Percentiles rank a stretch among this genome's conserved stretches.
Conservation (phyloP, 2,329 filamentous ascomycete genomes). For the Aspergillus ochraceoroseus region DNA sequence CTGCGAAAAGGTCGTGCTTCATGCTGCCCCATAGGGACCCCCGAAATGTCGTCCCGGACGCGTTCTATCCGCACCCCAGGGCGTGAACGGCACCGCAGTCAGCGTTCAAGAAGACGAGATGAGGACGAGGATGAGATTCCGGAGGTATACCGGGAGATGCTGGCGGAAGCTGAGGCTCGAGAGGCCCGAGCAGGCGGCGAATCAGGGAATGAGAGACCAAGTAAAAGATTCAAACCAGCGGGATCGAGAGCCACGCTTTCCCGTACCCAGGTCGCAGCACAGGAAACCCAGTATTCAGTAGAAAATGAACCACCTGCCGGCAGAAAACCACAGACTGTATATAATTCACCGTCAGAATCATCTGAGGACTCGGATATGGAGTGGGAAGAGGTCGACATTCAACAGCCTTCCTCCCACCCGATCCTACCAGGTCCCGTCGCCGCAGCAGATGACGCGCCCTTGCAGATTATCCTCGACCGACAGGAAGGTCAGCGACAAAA, state of each 20-base stretch:
- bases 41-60: constrained; percentile 11
- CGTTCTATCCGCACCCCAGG: constrained; percentile 2
- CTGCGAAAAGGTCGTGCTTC: not conserved
- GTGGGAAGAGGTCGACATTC: constrained; percentile 58
- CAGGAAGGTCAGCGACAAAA: constrained; percentile 23
- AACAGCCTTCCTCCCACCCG: constrained; percentile 28
- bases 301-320: constrained; percentile 11
- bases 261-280: constrained; percentile 4
- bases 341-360: constrained; percentile 46
- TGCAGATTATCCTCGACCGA: constrained; percentile 40
- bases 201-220: constrained; percentile 25
- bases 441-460: constrained; percentile 23
- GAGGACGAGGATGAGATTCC: constrained; percentile 29
- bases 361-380: constrained; percentile 59
- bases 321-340: constrained; percentile 30
- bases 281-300: constrained; percentile 13
- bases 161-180: constrained; percentile 39
- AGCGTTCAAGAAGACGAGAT: not conserved
- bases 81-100: constrained; percentile 3
- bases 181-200: constrained; percentile 29
- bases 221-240: constrained; percentile 40
- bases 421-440: constrained; percentile 17
- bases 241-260: constrained; percentile 21
- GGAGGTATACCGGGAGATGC: constrained; percentile 41
- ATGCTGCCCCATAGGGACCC: constrained; percentile 1